These are phyloP conservation scores for Gastrodia elata DNA, from an alignment of 106 monocot species.

Conservation along the genomic window DNA sequence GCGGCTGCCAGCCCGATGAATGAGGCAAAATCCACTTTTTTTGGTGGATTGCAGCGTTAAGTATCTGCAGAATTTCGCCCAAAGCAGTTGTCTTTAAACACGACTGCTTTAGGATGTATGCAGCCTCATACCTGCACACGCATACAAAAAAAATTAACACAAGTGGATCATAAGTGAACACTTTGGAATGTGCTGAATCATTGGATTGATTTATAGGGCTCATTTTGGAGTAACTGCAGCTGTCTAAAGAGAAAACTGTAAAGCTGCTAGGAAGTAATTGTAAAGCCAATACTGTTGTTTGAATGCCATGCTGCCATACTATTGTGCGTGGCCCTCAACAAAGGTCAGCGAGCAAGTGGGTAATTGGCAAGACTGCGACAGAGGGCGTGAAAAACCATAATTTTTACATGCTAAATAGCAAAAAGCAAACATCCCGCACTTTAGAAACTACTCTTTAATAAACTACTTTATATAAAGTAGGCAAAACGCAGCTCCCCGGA, in stretches of 20 bases:
- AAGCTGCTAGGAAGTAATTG: too few species aligned
- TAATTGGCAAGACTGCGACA: too few species aligned
- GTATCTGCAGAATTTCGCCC: slow-evolving; percentile 53
- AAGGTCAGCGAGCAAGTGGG: too few species aligned
- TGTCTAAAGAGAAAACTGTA: background rate
- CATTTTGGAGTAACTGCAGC: too few species aligned
- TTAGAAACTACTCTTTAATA: too few species aligned
- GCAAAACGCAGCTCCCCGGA: background rate
- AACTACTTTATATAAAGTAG: background rate
- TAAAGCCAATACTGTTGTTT: too few species aligned
- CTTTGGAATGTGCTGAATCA: background rate
- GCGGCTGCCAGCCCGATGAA: slow-evolving; percentile 58
- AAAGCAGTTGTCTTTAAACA: slow-evolving; percentile 44
- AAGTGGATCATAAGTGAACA: background rate
- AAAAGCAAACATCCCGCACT: too few species aligned
- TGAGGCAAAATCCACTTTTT: slow-evolving; percentile 65
- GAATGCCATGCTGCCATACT: too few species aligned
- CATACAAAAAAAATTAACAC: background rate
- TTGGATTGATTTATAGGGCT: background rate
- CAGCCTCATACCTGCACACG: slow-evolving; percentile 56
- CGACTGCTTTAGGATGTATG: slow-evolving; percentile 33
- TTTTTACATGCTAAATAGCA: too few species aligned
- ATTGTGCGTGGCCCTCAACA: too few species aligned
- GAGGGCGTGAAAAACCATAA: too few species aligned
- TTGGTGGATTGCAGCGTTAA: slow-evolving; percentile 25